Evolutionary conservation across 2,329 filamentous ascomycete species (phyloP), one percentile per base, ranked within the genome.

Genomic region (Aspergillus piperis): DNA sequence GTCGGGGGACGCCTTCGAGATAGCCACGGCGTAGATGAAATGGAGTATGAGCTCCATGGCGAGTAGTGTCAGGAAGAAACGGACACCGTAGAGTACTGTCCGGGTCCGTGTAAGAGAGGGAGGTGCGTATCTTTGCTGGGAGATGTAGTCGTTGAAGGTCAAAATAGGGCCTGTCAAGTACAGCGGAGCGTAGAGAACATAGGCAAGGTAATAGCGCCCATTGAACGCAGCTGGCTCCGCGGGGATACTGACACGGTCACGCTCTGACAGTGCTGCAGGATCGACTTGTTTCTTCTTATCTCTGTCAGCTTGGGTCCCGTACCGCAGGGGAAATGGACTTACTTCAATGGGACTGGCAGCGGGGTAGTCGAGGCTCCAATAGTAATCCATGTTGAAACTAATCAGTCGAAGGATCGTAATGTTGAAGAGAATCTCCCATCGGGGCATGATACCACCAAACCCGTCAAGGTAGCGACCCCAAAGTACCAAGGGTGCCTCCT

Each of bases 391-490:
- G 75, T 98, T 98, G 83, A 96, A 99, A 74, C 94, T 97, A 69
- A 99, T 92, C 51, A 98, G 82, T 5, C 95, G 88, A 58, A 99
- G 80, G 25, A 98, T 89, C 3, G 94, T 97, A 63, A 99, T 87
- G 71, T 99, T 99, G 83, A 99, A 99, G 5, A 97, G 83, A n/a
- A 99, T 88, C 74, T 98, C 92, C 95, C 95, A 99, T 61, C 94
- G 86, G 0, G 89, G 83, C 73, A 96, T 88, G n/a, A 99, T 80
- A 0, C 95, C 95, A 7, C 91, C 88, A 65, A 89, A 89, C 55
- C 83, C 82, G 76, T 99, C 95, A 15, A 98, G 80, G 80, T 86
- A 90, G 47, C 81, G 80, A 7, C 88, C 92, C 81, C 89, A 89
- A 19, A 82, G 80, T 36, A 85, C 79, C 41, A 88, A 71, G 2